A percentile compares a stretch with the other conserved stretches of the same genome.
Evolutionary conservation across 2,329 filamentous ascomycete genomes (phyloP).

Genomic region (Saccharata proteae): DNA sequence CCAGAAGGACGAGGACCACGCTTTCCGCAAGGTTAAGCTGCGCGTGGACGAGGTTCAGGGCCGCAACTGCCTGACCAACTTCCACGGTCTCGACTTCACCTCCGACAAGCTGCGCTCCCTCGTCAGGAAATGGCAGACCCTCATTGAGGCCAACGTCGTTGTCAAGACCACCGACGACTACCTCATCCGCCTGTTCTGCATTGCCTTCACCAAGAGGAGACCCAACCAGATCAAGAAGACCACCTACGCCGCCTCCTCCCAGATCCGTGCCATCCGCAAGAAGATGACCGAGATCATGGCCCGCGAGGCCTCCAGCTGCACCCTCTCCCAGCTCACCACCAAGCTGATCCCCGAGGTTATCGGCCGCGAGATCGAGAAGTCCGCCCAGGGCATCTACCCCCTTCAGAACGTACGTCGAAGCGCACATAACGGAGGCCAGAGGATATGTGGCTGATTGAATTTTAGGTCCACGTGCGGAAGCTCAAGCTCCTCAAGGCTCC

Average conservation of each 20-base stretch:
- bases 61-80: conserved; percentile 99
- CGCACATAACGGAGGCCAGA: neutral
- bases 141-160: conserved; percentile 99
- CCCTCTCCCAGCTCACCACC: conserved; percentile 87
- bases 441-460: conserved; percentile 13
- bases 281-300: conserved; percentile 99
- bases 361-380: conserved; percentile 99
- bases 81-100: conserved; percentile 99
- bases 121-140: conserved; percentile 98
- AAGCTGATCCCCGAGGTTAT: conserved; percentile 99
- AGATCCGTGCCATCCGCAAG: conserved; percentile 96
- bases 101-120: conserved; percentile 99
- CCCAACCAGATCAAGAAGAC: conserved; percentile 99
- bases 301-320: conserved; percentile 89
- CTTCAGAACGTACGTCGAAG: conserved; percentile 73
- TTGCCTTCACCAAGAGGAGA: conserved; percentile 98
- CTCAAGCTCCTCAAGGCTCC: conserved; percentile 98
- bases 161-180: conserved; percentile 99
- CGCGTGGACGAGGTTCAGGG: conserved; percentile 97
- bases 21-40: conserved; percentile 99
- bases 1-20: conserved; percentile 99
- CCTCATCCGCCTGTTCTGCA: conserved; percentile 96
- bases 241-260: conserved; percentile 91
- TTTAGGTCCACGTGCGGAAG: conserved; percentile 97
- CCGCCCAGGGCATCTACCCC: conserved; percentile 98